Evolutionary conservation across 495 filamentous ascomycete species (phyloP).

Genomic region (Neurospora tetraspora): DNA sequence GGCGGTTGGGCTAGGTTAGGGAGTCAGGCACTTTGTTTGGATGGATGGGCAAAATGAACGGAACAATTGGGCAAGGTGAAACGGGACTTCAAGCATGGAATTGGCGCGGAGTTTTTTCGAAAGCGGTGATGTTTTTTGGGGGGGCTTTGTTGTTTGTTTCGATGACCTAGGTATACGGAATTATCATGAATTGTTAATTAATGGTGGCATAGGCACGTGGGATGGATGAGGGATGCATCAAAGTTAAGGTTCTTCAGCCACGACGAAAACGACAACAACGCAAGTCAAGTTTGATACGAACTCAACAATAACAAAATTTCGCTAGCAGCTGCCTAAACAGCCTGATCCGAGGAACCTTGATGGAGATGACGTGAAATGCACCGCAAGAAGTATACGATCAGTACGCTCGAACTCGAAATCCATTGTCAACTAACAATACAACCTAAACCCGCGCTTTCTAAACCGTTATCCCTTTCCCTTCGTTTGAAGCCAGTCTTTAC

Average conservation of each 20-base stretch:
- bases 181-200: neutral
- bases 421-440: neutral
- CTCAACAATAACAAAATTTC: neutral
- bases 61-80: neutral
- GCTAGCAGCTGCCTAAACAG: neutral
- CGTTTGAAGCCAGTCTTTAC: neutral
- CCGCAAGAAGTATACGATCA: neutral
- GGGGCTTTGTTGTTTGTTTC: neutral
- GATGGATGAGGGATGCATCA: neutral
- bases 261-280: neutral
- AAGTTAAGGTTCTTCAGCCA: neutral
- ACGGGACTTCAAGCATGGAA: neutral
- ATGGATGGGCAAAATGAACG: neutral
- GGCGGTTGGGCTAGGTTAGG: neutral
- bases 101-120: neutral
- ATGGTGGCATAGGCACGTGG: neutral
- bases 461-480: neutral
- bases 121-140: neutral
- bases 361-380: neutral
- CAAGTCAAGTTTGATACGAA: neutral
- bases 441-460: neutral
- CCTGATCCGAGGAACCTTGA: neutral
- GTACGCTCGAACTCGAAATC: neutral
- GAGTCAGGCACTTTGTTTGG: neutral
- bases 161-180: neutral